These are phyloP conservation scores for Senna siamea DNA, from an alignment of 306 rosid species.

Conservation along the genomic window DNA sequence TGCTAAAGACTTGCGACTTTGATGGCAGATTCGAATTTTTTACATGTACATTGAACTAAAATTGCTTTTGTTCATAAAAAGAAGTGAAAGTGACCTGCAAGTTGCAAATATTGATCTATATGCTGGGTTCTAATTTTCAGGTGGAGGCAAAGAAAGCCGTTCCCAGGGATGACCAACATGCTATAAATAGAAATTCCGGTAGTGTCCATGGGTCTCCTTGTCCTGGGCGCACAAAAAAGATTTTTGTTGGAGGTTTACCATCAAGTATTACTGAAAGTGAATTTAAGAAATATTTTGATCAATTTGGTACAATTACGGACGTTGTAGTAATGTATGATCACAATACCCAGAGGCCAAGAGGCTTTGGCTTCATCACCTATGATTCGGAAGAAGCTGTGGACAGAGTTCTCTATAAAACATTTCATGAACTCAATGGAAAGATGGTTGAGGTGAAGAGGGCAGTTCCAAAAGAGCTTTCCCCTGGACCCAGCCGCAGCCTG, in stretches of 20 bases:
- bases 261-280: conserved; percentile 93
- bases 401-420: conserved; percentile 82
- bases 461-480: conserved; percentile 93
- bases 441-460: conserved; percentile 99
- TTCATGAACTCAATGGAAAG: conserved; percentile 95
- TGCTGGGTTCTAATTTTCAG: conserved; percentile 58
- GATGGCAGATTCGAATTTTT: conserved; percentile 20
- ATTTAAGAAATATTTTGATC: conserved; percentile 93
- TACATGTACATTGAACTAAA: conserved; percentile 48
- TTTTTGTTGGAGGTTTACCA: conserved; percentile 95
- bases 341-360: conserved; percentile 98
- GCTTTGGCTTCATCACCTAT: conserved; percentile 94
- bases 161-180: conserved; percentile 94
- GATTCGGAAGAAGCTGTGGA: conserved; percentile 96
- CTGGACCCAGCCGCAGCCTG: conserved; percentile 80
- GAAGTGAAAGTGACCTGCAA: conserved; percentile 31
- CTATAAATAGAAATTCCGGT: conserved; percentile 61
- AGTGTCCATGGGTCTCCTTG: conserved; percentile 75
- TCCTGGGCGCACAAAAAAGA: conserved; percentile 94
- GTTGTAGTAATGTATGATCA: conserved; percentile 99
- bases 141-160: conserved; percentile 99
- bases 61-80: conserved; percentile 13
- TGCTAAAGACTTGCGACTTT: conserved; percentile 10
- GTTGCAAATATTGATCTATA: conserved; percentile 41
- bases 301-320: conserved; percentile 87